Percentiles rank a stretch among this genome's conserved stretches.
Evolutionary conservation across 2,329 filamentous ascomycete genomes (phyloP).

Genomic region (Epichloe amarillans): DNA sequence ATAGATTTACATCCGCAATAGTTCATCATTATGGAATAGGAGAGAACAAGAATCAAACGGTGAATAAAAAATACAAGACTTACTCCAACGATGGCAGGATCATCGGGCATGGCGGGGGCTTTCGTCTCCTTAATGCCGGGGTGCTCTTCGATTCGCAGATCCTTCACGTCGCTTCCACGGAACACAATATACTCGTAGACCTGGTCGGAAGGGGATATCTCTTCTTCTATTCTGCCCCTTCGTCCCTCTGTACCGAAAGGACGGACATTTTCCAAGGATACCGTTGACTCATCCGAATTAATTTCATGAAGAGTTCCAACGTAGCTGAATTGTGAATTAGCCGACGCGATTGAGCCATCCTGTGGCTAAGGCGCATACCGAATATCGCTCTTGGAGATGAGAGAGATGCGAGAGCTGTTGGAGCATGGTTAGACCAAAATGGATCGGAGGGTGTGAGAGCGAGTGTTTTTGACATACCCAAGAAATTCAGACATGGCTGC

Average conservation of each 20-base stretch:
- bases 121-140: constrained; percentile 61
- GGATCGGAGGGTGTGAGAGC: neutral
- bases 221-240: constrained; percentile 61
- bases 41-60: constrained; percentile 5
- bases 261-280: constrained; percentile 90
- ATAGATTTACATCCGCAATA: constrained; percentile 91
- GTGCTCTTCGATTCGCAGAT: constrained; percentile 82
- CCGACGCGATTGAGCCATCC: constrained; percentile 6
- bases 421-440: neutral
- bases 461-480: constrained; percentile 30
- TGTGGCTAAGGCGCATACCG: constrained; percentile 45
- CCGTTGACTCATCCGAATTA: constrained; percentile 92
- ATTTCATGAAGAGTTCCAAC: constrained; percentile 94
- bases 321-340: constrained; percentile 51
- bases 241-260: constrained; percentile 93
- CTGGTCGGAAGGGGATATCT: constrained; percentile 71
- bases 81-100: constrained; percentile 94
- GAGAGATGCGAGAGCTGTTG: constrained; percentile 74
- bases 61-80: constrained; percentile 33
- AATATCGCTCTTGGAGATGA: constrained; percentile 96
- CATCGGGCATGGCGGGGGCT: constrained; percentile 71
- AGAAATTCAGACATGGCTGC: constrained; percentile 46
- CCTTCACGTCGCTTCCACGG: constrained; percentile 95
- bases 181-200: constrained; percentile 99
- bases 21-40: constrained; percentile 61